These are phyloP conservation scores for Pythium brassicae DNA, from an alignment of 352 stramenopile genomes.

Conservation along the genomic window DNA sequence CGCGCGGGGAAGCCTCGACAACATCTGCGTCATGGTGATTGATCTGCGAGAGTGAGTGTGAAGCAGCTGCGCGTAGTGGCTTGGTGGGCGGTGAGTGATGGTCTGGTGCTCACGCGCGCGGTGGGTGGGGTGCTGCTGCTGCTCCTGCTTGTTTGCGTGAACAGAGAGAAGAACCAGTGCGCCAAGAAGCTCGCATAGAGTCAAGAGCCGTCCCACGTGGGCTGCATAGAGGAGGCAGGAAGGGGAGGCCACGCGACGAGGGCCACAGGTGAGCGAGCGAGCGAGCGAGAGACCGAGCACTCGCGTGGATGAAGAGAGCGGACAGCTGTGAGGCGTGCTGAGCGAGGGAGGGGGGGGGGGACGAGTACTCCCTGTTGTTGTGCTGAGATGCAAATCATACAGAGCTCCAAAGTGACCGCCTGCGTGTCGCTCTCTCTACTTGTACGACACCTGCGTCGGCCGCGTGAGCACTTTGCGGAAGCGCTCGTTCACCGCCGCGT, in stretches of 20 bases:
- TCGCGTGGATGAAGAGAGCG: not conserved
- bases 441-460: conserved; percentile 43
- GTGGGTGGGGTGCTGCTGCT: not conserved
- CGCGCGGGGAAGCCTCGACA: conserved; percentile 81
- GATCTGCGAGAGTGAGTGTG: conserved; percentile 71
- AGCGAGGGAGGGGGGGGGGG: not conserved
- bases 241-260: not conserved
- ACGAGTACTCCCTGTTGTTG: not conserved
- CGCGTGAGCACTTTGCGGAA: conserved; percentile 65
- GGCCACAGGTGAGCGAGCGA: not conserved
- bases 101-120: not conserved
- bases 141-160: not conserved
- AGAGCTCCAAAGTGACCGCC: conserved; percentile 1
- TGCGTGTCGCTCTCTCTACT: conserved; percentile 21
- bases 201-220: not conserved
- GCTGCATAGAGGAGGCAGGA: not conserved
- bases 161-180: conserved; percentile 51
- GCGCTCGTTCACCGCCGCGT: conserved; percentile 35
- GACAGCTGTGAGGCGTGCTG: not conserved
- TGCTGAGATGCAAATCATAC: not conserved
- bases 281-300: not conserved
- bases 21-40: conserved; percentile 90
- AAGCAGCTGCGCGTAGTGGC: too few relatives aligned
- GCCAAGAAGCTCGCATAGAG: conserved; percentile 32
- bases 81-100: not conserved